phyloP scores from a whole-genome alignment of 805 yeast species.

The Komagataella pseudopastoris region DNA sequence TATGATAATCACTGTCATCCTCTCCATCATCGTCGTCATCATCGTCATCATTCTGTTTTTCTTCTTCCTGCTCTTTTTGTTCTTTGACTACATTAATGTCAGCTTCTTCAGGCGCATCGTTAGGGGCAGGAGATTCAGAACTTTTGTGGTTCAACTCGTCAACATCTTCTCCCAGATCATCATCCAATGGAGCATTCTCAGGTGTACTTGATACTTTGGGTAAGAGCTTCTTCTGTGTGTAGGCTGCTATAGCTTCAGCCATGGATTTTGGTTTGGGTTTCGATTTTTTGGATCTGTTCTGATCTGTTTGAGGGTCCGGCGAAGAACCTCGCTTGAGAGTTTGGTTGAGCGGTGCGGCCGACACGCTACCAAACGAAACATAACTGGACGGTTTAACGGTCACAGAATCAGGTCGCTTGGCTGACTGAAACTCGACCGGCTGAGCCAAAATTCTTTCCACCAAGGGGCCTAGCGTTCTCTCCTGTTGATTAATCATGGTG shows the following conservation, averaged over 20 bases:
- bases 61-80: constrained; percentile 9
- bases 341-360: constrained; percentile 2
- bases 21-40: constrained; percentile 8
- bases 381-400: constrained; percentile 34
- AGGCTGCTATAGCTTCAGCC: constrained; percentile 48
- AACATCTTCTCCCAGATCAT: constrained; percentile 20
- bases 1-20: constrained; percentile 17
- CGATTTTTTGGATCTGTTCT: constrained; percentile 1
- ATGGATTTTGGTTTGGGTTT: constrained; percentile 24
- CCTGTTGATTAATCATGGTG: not conserved
- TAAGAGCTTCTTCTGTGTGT: constrained; percentile 39
- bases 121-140: not conserved
- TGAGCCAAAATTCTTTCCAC: constrained; percentile 48
- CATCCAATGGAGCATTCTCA: constrained; percentile 4
- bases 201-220: constrained; percentile 13
- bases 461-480: constrained; percentile 29
- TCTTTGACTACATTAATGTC: constrained; percentile 13
- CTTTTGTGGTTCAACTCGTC: constrained; percentile 11
- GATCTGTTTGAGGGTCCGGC: not conserved
- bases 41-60: constrained; percentile 6
- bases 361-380: constrained; percentile 11
- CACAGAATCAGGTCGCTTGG: constrained; percentile 37
- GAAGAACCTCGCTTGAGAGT: not conserved
- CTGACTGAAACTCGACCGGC: constrained; percentile 52
- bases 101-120: constrained; percentile 1